These are phyloP conservation scores for Paxillus rubicundulus DNA, from an alignment of 768 basidiomycete genomes.

Conservation along the genomic window DNA sequence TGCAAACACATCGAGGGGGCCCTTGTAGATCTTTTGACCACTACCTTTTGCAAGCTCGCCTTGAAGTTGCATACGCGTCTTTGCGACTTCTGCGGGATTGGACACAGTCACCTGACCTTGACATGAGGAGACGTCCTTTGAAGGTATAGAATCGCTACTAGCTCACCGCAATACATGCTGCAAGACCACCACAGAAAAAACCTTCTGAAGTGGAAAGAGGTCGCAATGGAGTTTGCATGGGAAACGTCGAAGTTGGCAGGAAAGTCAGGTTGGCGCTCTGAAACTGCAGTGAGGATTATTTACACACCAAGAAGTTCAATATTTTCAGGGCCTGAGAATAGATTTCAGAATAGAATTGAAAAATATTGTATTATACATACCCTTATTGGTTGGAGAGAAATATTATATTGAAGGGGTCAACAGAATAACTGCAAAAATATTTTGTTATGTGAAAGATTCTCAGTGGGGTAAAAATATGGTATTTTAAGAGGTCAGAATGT, in stretches of 20 bases:
- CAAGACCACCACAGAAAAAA: constrained; percentile 87
- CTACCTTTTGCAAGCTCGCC: constrained; percentile 86
- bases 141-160: constrained; percentile 1
- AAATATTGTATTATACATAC: too few species aligned
- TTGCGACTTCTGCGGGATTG: constrained; percentile 74
- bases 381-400: too few species aligned
- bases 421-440: too few species aligned
- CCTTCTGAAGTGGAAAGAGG: constrained; percentile 70
- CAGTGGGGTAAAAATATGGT: too few species aligned
- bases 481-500: too few species aligned
- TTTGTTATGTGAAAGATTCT: too few species aligned
- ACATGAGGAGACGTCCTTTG: constrained; percentile 5
- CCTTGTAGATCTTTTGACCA: constrained; percentile 77
- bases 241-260: constrained; percentile 13
- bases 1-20: constrained; percentile 78
- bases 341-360: too few species aligned
- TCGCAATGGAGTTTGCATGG: constrained; percentile 13
- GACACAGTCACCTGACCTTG: constrained; percentile 69
- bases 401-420: too few species aligned
- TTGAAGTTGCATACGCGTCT: constrained; percentile 94
- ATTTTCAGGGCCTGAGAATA: too few species aligned
- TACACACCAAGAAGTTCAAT: too few species aligned
- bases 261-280: neutral
- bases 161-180: constrained; percentile 83
- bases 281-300: constrained; percentile 3